phyloP scores from a whole-genome alignment of 2,329 filamentous ascomycete species.

The Knoxdaviesia proteae region DNA sequence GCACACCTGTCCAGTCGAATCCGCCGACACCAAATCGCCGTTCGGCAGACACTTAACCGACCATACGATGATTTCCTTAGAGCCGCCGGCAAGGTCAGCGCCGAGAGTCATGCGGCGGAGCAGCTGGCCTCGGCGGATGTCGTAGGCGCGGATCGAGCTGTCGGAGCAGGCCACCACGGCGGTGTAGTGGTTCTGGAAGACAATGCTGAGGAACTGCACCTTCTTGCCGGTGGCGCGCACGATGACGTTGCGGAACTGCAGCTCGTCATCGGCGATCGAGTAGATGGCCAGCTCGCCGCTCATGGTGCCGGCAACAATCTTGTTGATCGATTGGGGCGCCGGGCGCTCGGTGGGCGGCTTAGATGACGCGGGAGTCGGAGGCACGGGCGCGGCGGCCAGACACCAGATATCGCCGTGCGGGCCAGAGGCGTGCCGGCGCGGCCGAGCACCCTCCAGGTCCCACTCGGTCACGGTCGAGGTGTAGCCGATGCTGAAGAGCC shows the following conservation, averaged over 20 bases:
- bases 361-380: slow-evolving; percentile 10
- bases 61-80: slow-evolving; percentile 82
- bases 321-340: slow-evolving; percentile 20
- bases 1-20: slow-evolving; percentile 81
- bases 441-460: slow-evolving; percentile 63
- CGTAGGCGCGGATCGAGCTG: slow-evolving; percentile 79
- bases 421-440: slow-evolving; percentile 65
- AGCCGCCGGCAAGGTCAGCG: slow-evolving; percentile 51
- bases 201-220: slow-evolving; percentile 73
- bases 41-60: slow-evolving; percentile 71
- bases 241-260: slow-evolving; percentile 60
- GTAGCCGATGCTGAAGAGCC: slow-evolving; percentile 91
- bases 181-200: slow-evolving; percentile 66
- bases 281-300: slow-evolving; percentile 79
- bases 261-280: slow-evolving; percentile 64
- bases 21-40: slow-evolving; percentile 81
- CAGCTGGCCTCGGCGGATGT: slow-evolving; percentile 57
- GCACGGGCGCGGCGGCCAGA: slow-evolving; percentile 62
- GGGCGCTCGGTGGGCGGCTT: slow-evolving; percentile 7
- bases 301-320: slow-evolving; percentile 70
- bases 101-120: slow-evolving; percentile 73
- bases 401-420: slow-evolving; percentile 97
- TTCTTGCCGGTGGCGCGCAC: slow-evolving; percentile 62
- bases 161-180: slow-evolving; percentile 90
- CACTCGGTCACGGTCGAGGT: slow-evolving; percentile 86